Base-by-base conservation (phyloP, 306 rosid species). In the Erythrophleum fordii region DNA sequence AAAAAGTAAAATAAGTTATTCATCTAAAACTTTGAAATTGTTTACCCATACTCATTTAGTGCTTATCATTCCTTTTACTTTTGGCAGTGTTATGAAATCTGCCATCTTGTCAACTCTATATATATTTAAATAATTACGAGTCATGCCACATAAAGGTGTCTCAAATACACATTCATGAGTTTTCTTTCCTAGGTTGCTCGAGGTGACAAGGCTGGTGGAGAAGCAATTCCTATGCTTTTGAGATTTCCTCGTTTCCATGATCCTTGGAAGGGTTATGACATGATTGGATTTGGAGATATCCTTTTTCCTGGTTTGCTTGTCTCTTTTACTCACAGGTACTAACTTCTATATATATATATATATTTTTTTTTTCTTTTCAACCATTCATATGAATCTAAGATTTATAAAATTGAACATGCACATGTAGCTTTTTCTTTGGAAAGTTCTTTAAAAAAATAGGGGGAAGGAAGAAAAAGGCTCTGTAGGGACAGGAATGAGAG, bases 231-330 rank as follows among this genome's bases (percentile, higher is more conserved):
- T 41, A 95, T 95, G 99, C 97, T 95, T 75, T 83, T 95, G 87
- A 89, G 94, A 81, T 68, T 83, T 74, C 99, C 99, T 77, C 97
- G 97, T 39, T 49, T 81, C 60, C 78, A 73, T 82, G 99, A 95
- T 77, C 98, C 99, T 31, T 93, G 99, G 99, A 91, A 89, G 80
- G 99, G 99, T 77, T 91, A 83, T 82, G 91, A 95, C 84, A 90
- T 95, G 98, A 86, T 95, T 85, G 99, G 99, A 73, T 95, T 95
- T 68, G 99, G 98, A 82, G 99, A 95, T 73, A 87, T 95, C 87
- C 92, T 95, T 49, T 95, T 95, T 83, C 99, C 99, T 71, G 99
- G 99, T 83, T 87, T 95, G 91, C 99, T 95, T 75, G 86, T 95
- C 82, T 87, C 85, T 69, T 91, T 95, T 89, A 1, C 91, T 82